A percentile compares a stretch with the other conserved stretches of the same genome.
Evolutionary conservation across 148 eudicot genomes (phyloP).

Genomic region (Linanthus parryae): DNA sequence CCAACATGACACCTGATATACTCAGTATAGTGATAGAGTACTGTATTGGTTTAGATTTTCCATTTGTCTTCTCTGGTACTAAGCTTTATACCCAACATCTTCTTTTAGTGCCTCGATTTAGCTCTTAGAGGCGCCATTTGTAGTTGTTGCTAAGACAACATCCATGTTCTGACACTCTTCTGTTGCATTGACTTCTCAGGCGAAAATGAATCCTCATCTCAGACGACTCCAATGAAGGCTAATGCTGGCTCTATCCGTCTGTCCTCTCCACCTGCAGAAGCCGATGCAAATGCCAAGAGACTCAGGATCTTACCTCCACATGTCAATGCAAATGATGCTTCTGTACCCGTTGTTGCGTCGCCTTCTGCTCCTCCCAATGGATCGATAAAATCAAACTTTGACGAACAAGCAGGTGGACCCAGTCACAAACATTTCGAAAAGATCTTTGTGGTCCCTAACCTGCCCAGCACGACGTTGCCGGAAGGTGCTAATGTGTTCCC

Average conservation of each 20-base stretch:
- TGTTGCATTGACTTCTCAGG: background rate
- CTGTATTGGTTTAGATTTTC: too few species aligned
- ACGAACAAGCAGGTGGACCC: background rate
- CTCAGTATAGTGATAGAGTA: too few species aligned
- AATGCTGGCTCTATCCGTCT: background rate
- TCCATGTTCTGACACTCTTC: background rate
- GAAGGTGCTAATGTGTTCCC: constrained; percentile 21
- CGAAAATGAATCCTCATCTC: background rate
- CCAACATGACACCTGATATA: too few species aligned
- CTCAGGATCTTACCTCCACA: constrained; percentile 7
- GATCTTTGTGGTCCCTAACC: constrained; percentile 18
- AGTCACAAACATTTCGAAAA: constrained; percentile 3
- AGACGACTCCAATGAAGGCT: background rate
- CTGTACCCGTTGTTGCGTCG: background rate
- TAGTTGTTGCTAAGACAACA: too few species aligned
- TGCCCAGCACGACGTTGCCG: constrained; percentile 20
- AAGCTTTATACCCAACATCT: background rate
- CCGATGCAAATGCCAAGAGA: constrained; percentile 11
- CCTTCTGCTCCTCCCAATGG: background rate
- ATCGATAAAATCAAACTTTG: background rate
- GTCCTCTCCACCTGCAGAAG: background rate
- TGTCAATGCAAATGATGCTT: background rate
- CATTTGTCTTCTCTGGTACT: background rate
- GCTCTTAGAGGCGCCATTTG: background rate
- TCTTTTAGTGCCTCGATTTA: background rate